Base-by-base conservation (phyloP, 768 basidiomycete genomes). In the Mrakia gelida region DNA sequence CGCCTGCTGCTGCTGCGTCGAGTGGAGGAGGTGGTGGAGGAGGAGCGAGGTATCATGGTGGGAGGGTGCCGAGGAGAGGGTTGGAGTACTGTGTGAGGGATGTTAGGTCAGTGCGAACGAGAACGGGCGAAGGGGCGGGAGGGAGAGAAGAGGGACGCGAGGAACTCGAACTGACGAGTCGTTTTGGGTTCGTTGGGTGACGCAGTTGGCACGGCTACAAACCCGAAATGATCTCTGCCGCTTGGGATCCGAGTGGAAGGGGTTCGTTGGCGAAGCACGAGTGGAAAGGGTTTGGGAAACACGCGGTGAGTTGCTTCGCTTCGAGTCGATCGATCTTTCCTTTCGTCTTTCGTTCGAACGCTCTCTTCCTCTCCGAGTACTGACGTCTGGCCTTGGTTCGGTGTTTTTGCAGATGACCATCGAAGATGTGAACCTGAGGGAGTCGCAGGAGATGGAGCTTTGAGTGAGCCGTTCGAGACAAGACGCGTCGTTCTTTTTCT, bases 181-280 rank as follows among this genome's bases (percentile, higher is more conserved):
- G 8, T n/a, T 59, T 5, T 10, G 10, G 1, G 28, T n/a, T 59
- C 59, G n/a, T 10, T 16, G 34, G 16, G 38, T 72, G n/a, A 16
- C 21, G 16, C 30, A 54, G 38, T 43, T 99, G 97, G 97, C 94
- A 94, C 83, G 90, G 92, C 23, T 83, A 92, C 89, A 91, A 95
- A 87, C 95, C 96, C 56, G 90, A 92, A 30, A 83, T 99, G 68
- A 92, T 99, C 90, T 94, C 92, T 80, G 93, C 92, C 9, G 94
- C 90, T 4, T 98, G 97, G 96, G 90, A 91, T 62, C 71, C 87
- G 86, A 79, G 83, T 41, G 76, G 84, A 65, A 90, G 91, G 18
- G 94, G 93, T 54, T 88, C 90, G 62, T 89, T 99, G 32, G 96
- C 95, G 8, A 88, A 92, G 80, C 97, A 99, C 81, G 93, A 98